Base-by-base conservation (phyloP, 2,329 filamentous ascomycete species). In the Lecanosticta acicola region DNA sequence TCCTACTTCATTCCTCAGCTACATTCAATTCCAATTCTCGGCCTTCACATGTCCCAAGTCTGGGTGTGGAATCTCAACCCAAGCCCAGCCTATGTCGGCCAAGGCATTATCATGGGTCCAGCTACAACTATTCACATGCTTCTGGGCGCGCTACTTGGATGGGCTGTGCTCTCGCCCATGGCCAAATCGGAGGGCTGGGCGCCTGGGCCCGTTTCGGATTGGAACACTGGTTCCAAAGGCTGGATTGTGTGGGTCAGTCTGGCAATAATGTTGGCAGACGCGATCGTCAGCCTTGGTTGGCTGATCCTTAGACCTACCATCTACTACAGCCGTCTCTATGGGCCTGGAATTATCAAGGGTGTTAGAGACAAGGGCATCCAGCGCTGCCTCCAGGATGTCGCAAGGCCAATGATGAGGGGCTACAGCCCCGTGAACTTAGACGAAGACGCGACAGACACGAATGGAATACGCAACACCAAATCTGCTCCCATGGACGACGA, bases 231-330 rank as follows among this genome's bases (percentile, higher is more conserved):
- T 8, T 95, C 88, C 64, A 96, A 97, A 69, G 93, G 91, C 32
- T 98, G 93, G 93, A 97, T 98, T 49, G 87, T 98, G 0, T 98
- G 93, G 93, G 76, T 94, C 2, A 95, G 88, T 26, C 72, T 98
- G 21, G 87, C 93, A 3, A 96, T 98, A 55, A 98, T 98, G 93
- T 76, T 98, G 19, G 87, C 87, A 17, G 93, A 98, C 67, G 88
- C 91, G 0, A 76, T 98, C 3, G 79, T 97, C 51, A 96, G 86
- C 59, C 78, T 98, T 8, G 81, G 85, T 1, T 89, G 90, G 73
- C 77, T 96, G 33, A 72, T 85, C 1, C 54, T 85, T 2, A 79
- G 79, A 3, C 84, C 87, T 0, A 51, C 84, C 0, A 64, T 84
- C 16, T 67, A 66, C 10, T 68, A 77, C 54, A 70, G 65, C 1